These are phyloP conservation scores for Mortierella sp. DNA, from an alignment of 371 early-diverging fungal genomes.

Conservation along the genomic window DNA sequence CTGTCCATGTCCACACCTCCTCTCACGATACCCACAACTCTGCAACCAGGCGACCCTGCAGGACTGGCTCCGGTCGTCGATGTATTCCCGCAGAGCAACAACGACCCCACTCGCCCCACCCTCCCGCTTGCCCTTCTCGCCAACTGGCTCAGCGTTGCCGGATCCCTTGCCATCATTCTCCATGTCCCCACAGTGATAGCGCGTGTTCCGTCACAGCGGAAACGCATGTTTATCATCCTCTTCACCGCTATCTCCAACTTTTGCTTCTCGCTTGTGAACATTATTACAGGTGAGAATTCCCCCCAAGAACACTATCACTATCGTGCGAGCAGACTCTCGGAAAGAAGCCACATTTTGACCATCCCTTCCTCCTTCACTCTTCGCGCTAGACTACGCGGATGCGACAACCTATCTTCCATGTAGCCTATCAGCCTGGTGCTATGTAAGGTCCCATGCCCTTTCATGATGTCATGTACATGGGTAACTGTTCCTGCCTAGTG, in stretches of 20 bases:
- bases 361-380: too few relatives aligned
- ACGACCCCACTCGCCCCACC: neutral
- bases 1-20: neutral
- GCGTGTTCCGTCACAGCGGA: slow-evolving; percentile 30
- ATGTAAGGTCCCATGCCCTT: slow-evolving; percentile 21
- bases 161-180: slow-evolving; percentile 34
- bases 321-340: too few relatives aligned
- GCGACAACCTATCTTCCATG: slow-evolving; percentile 11
- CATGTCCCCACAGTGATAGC: slow-evolving; percentile 21
- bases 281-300: slow-evolving; percentile 37
- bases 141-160: slow-evolving; percentile 37
- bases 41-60: too few relatives aligned
- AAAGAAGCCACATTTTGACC: too few relatives aligned
- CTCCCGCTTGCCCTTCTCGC: slow-evolving; percentile 1
- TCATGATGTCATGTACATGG: neutral
- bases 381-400: slow-evolving; percentile 13
- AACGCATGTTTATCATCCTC: slow-evolving; percentile 36
- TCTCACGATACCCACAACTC: neutral
- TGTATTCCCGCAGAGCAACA: neutral
- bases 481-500: too few relatives aligned
- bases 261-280: slow-evolving; percentile 36
- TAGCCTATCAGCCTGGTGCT: slow-evolving; percentile 46
- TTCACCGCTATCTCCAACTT: slow-evolving; percentile 44
- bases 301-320: too few relatives aligned
- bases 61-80: too few relatives aligned